phyloP scores from a whole-genome alignment of 306 rosid genomes.

The Prunus campanulata region DNA sequence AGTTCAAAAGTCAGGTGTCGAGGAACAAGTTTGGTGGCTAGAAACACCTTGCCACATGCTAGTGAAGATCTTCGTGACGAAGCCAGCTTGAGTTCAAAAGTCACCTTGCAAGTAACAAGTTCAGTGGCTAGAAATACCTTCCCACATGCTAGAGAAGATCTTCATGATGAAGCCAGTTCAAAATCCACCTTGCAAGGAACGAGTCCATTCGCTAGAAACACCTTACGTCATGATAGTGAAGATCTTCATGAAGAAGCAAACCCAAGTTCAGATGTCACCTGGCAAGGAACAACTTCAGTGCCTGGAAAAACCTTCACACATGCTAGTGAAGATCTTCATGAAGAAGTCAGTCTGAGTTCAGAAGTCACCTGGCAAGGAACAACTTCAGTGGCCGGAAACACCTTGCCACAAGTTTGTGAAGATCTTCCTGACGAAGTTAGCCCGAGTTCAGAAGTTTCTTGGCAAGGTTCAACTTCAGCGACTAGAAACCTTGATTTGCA shows the following conservation, averaged over 20 bases:
- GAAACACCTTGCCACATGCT: not conserved
- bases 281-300: not conserved
- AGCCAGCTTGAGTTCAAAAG: not conserved
- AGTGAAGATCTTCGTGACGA: not conserved
- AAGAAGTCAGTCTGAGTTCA: not conserved
- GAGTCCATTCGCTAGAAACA: not conserved
- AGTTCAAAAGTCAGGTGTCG: not conserved
- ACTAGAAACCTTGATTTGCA: conserved; percentile 17
- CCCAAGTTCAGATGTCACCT: not conserved
- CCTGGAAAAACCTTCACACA: not conserved
- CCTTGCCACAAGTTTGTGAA: too few species aligned
- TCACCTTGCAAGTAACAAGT: not conserved
- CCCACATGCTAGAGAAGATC: not conserved
- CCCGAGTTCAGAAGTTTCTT: conserved; percentile 19
- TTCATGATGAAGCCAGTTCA: not conserved
- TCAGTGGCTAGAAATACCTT: not conserved
- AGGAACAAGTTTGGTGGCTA: not conserved
- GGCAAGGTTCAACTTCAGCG: conserved; percentile 27
- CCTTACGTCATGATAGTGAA: not conserved
- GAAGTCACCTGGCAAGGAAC: not conserved
- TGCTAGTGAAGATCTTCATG: not conserved
- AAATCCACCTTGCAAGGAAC: not conserved
- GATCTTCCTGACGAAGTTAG: conserved; percentile 2
- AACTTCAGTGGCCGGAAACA: not conserved
- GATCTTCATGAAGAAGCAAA: not conserved